Base-by-base conservation (phyloP, 2,329 filamentous ascomycete genomes). In the Xylariaceae sp. region DNA sequence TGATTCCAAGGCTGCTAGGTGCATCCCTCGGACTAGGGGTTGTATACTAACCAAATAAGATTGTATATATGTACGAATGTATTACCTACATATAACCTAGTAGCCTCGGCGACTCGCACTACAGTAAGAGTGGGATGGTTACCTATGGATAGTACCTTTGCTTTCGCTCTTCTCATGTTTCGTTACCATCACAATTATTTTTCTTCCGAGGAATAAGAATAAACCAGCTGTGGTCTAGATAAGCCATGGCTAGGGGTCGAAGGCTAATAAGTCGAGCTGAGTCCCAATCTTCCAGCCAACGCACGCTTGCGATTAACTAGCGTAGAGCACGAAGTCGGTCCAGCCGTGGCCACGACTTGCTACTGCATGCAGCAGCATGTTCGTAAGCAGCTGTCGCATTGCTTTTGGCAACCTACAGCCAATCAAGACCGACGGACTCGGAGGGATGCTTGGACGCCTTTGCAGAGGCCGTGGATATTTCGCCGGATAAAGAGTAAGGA, bases 401-500 rank as follows among this genome's bases (percentile, higher is more conserved):
- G 48, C 54, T 53, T 48, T 60, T 53, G 50, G 56, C 41, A 53
- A 42, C 52, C 54, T 20, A 23, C 37, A 51, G 44, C 62, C 64
- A 66, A 66, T 61, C 58, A 60, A 53, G 51, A 44, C 19, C 14
- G 26, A 45, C 29, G 44, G 58, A 59, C 58, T 52, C 53, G 50
- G 50, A 40, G 54, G 52, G 50, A 40, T 52, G 56, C 57, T 56
- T 57, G 60, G 64, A 66, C 63, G 59, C 56, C 52, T 54, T 21
- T 61, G 60, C 62, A 61, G 50, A 58, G 60, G 44, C 58, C 55
- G 59, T 65, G 62, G 64, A 57, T 61, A 63, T 57, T 61, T 50
- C 44, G 54, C 56, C 64, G 62, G 64, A 54, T 65, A 64, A 66
- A 66, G 47, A 57, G 51, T 48, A 56, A n/a, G n/a, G n/a, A n/a